Evolutionary conservation across 495 filamentous ascomycete genomes (phyloP), one percentile per base, ranked within the genome.

Genomic region (Penicillium nucicola): DNA sequence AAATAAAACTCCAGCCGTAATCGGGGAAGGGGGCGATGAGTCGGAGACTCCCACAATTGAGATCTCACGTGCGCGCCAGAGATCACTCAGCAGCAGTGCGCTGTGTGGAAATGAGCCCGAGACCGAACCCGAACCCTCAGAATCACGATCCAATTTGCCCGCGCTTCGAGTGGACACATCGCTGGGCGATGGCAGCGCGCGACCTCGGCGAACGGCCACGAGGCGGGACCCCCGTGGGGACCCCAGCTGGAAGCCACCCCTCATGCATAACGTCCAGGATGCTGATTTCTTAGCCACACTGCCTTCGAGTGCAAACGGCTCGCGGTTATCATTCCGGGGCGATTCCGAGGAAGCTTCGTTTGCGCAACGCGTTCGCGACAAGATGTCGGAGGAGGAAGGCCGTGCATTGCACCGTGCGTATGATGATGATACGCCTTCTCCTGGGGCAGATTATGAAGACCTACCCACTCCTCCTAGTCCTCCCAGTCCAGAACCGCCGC

Each of bases 1-100:
- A 7, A 75, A 85, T 42, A 75, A 67, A 17, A 70, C 71, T 49
- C 88, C 89, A 13, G 87, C 88, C 31, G 61, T 95, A 42, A 95
- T 96, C 65, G 91, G 91, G 19, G 82, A 88, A 58, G 91, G 91
- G 18, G 91, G 91, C 12, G 90, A 95, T 66, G 90, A 95, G 53
- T 82, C 85, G 35, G 84, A 87, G 32, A 66, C 71, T 4, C 85
- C 87, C 5, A 78, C 83, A 0, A 72, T 81, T 15, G 88, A 92
- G 57, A 84, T 95, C 14, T 81, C 80, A 0, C 74, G 68, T 57
- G 66, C 57, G 41, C 75, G 75, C 42, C 75, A 76, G 56, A 71
- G 70, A 42, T 59, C 71, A 14, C 74, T 63, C 48, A 71, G 72
- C 1, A 60, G 48, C 17, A 43, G 48, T 3, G 20, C 46, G 2